Evolutionary conservation across 2,329 filamentous ascomycete genomes (phyloP).

Genomic region (Trichophyton benhamiae): DNA sequence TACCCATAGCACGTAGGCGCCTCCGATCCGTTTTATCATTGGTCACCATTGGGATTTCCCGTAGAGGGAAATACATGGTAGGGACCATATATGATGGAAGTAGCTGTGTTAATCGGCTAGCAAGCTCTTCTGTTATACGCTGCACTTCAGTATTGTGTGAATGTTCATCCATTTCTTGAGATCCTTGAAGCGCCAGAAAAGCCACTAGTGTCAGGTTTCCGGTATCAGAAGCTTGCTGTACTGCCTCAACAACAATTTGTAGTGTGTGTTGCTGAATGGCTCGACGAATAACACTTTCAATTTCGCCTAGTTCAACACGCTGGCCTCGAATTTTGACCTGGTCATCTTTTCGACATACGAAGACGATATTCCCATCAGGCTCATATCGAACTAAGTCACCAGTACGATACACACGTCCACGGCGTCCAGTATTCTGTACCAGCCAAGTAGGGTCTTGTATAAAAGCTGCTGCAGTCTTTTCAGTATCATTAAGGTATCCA

Average conservation of each 20-base stretch:
- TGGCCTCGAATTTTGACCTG: conserved; percentile 82
- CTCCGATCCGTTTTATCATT: conserved; percentile 8
- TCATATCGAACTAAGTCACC: conserved; percentile 10
- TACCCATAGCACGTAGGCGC: background rate
- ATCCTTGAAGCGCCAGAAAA: conserved; percentile 18
- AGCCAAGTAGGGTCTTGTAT: conserved; percentile 31
- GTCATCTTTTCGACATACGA: conserved; percentile 18
- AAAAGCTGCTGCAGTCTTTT: conserved; percentile 43
- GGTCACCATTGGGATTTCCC: conserved; percentile 1
- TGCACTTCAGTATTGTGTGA: background rate
- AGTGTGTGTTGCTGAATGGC: background rate
- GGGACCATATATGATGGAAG: conserved; percentile 8
- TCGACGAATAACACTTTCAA: conserved; percentile 45
- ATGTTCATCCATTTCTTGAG: background rate
- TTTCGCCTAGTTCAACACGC: conserved; percentile 71
- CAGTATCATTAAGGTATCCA: conserved; percentile 24
- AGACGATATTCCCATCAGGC: conserved; percentile 17
- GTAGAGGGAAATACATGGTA: background rate
- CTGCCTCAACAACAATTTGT: background rate
- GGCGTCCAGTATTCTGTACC: background rate
- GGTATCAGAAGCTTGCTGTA: background rate
- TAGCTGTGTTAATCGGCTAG: background rate
- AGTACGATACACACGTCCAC: conserved; percentile 15
- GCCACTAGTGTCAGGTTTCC: conserved; percentile 27
- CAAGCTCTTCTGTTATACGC: background rate